Percentiles rank a stretch among this genome's conserved stretches.
These are phyloP conservation scores for Papiliotrema flavescens DNA, from an alignment of 1,284 basidiomycete genomes.

Conservation along the genomic window DNA sequence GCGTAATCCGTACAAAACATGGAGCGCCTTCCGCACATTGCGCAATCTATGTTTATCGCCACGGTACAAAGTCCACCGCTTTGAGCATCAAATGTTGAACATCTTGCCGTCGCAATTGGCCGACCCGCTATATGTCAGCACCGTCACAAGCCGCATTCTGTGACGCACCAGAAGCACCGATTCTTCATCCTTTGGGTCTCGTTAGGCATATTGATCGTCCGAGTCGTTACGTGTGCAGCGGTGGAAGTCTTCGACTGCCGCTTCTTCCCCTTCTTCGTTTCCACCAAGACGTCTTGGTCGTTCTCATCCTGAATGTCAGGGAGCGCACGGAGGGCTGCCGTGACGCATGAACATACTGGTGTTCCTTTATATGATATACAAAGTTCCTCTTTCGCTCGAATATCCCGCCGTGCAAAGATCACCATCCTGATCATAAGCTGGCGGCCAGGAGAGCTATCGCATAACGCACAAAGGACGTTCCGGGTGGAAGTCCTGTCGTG, in stretches of 20 bases:
- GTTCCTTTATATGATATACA: conserved; percentile 75
- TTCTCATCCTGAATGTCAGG: conserved; percentile 1
- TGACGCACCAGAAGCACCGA: conserved; percentile 8
- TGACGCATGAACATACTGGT: neutral
- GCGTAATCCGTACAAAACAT: too few relatives aligned
- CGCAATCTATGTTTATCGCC: too few relatives aligned
- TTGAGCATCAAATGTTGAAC: conserved; percentile 11
- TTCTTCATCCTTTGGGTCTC: neutral
- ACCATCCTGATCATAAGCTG: conserved; percentile 50
- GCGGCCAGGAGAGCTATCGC: neutral
- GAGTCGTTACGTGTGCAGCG: conserved; percentile 11
- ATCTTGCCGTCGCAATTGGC: conserved; percentile 25
- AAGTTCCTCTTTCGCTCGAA: conserved; percentile 67
- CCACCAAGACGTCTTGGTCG: conserved; percentile 4
- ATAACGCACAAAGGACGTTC: conserved; percentile 56
- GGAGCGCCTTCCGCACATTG: too few relatives aligned
- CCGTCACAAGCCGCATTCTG: neutral
- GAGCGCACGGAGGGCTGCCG: neutral
- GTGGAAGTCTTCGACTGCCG: conserved; percentile 17
- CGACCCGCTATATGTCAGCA: conserved; percentile 14
- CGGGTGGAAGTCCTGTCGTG: conserved; percentile 41
- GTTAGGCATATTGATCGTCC: neutral
- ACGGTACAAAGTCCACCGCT: too few relatives aligned
- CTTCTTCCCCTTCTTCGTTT: conserved; percentile 9
- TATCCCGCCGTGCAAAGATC: conserved; percentile 65